Base-by-base conservation (phyloP, 805 yeast species). In the Saccharomyces mikatae region DNA sequence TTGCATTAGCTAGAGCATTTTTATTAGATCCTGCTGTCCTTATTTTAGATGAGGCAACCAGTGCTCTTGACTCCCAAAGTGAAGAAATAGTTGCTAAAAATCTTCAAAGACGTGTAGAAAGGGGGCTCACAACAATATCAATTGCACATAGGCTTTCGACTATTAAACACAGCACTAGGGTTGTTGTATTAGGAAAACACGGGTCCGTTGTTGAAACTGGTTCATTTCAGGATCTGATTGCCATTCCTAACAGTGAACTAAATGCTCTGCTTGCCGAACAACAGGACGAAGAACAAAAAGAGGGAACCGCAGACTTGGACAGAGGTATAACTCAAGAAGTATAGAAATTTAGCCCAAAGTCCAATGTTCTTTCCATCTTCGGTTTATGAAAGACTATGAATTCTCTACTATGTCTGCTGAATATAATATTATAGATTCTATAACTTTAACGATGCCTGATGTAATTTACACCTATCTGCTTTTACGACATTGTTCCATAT, bases 81-180 rank as follows among this genome's bases (percentile, higher is more conserved):
- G 98, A 92, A 66, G 84, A 86, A 61, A 80, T 88, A 2, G 95
- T 92, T 46, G 88, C 89, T 67, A 80, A 79, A 51, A 89, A 95
- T 8, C 72, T 92, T 56, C 66, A 74, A 30, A 69, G 76, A 50
- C 76, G 94, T 56, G 76, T 79, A 58, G 64, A 68, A 27, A 76
- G 81, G 24, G 82, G 84, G 14, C 71, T 80, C 41, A 90, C 97
- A 1, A 82, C 91, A 1, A 86, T 92, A 46, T 86, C 94, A 48
- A 90, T 92, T 62, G 97, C 97, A 0, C 98, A 92, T 68, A 77
- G 97, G 62, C 76, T 91, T 52, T 84, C 94, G 13, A 92, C 98
- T 0, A 92, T 92, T 56, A 82, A 83, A 61, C 82, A 89, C 71
- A 85, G 95, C 61, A 84, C 89, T 41, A 77, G 89, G 59, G 84